Base-by-base conservation (phyloP, 495 filamentous ascomycete genomes). In the Hypomontagnella monticulosa region DNA sequence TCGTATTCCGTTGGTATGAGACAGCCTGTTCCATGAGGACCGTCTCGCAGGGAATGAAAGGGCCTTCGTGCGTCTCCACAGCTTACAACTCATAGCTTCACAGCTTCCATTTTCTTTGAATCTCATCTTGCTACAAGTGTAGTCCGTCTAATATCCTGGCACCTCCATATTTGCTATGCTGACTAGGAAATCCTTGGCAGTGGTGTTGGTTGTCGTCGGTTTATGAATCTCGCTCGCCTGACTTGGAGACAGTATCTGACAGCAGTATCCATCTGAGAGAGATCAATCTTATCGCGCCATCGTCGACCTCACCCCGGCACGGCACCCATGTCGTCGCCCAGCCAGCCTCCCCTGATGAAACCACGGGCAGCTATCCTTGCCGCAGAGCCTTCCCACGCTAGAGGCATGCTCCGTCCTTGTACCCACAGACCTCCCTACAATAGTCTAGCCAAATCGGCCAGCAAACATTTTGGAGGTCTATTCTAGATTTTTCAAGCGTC, bases 311-410 rank as follows among this genome's bases (percentile, higher is more conserved):
- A 48, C 55, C 66, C 58, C 48, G 60, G 60, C 61, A 57, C 36
- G 38, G 61, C 6, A 56, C 62, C 67, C 67, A 48, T 47, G 61
- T 62, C 53, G 41, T 54, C 57, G 50, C 52, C 47, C 66, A 66
- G 52, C 67, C 65, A 68, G 61, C 59, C 64, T 68, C 62, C 67
- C 71, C 52, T 72, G 71, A 74, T 74, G 71, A 74, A 74, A 74
- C 71, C 63, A 69, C 57, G 67, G 71, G 71, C 61, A 69, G 61
- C 47, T 74, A 72, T 71, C 71, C 71, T 70, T 72, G 69, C 66
- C 65, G 62, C 71, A 73, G 71, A 69, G 65, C 68, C 63, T 63
- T 69, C 66, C 69, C 61, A 71, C 69, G 66, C 63, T 71, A 66
- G 53, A 63, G 47, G 63, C 63, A 33, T 63, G 61, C 54, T 69